Evolutionary conservation across 208 protist genomes (phyloP), one percentile per base, ranked within the genome.

Genomic region (Herpetomonas tarakana): DNA sequence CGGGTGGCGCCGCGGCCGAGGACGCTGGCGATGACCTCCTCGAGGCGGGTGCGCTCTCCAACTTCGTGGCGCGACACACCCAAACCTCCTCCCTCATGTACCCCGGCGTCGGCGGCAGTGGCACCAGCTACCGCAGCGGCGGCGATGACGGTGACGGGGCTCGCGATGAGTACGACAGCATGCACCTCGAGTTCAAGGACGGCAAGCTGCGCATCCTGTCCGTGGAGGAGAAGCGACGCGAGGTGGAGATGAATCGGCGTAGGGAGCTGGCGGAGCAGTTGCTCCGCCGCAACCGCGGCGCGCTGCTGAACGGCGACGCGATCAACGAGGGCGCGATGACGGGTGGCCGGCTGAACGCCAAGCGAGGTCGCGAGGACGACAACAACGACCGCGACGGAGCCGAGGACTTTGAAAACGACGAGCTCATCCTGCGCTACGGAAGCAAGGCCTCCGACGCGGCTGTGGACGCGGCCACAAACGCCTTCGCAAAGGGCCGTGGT

Each of bases 341-440:
- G 6, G 44, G 71, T 16, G 52, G 26, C 12, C 22, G 35, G 29
- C 68, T 74, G 1, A 62, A 65, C 14, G 74, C 65, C 18, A 94
- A 94, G 75, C 83, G 87, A 28, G 74, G 75, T 9, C 83, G 87
- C 27, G 65, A 58, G 11, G 79, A 76, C 12, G 75, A 72, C 18
- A 67, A 77, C 18, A 14, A 6, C 14, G 35, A 41, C 35, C 14
- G 6, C 14, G 35, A 6, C 14, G 14, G 9, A 6, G 41, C 61
- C 0, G 83, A 93, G 62, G 87, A 93, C 68, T 86, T 91, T 61
- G 83, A 89, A 56, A 93, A 93, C 61, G 83, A 91, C 19, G 83
- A 93, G 58, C 74, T 93, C n/a, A 58, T 80, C 35, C 72, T 74
- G 50, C 83, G 83, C 22, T 91, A 91, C 59, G 81, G 81, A 52